Conservation (phyloP, 2,329 filamentous ascomycete species). For the Purpureocillium takamizusanense region DNA sequence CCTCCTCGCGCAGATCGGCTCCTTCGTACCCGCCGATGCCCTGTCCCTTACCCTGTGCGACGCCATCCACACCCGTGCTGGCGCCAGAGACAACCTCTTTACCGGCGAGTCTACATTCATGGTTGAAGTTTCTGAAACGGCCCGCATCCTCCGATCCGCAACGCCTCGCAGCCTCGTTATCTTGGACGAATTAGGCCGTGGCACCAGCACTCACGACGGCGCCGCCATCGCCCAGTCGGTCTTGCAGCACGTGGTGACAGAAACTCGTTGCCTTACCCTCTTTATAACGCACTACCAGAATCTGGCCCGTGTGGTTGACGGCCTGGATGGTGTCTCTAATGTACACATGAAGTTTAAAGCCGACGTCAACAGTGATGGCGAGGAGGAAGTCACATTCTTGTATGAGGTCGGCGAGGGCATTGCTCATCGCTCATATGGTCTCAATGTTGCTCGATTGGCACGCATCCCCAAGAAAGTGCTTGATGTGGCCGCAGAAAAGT, state of each 20-base stretch:
- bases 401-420: conserved; percentile 90
- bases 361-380: conserved; percentile 32
- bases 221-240: conserved; percentile 93
- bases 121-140: conserved; percentile 92
- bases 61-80: conserved; percentile 91
- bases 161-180: conserved; percentile 80
- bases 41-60: conserved; percentile 76
- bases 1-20: conserved; percentile 91
- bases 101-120: conserved; percentile 94
- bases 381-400: conserved; percentile 83
- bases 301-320: conserved; percentile 60
- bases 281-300: conserved; percentile 99
- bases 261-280: conserved; percentile 69
- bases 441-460: conserved; percentile 86
- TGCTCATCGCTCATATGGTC: conserved; percentile 85
- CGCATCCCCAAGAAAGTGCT: conserved; percentile 69
- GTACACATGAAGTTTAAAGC: conserved; percentile 85
- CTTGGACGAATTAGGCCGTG: conserved; percentile 87
- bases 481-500: conserved; percentile 72
- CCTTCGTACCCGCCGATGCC: conserved; percentile 75
- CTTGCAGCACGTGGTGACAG: conserved; percentile 70
- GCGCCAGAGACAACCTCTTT: conserved; percentile 92
- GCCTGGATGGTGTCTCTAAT: conserved; percentile 66
- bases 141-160: conserved; percentile 81
- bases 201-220: conserved; percentile 91